Conservation (phyloP, 1,284 basidiomycete genomes). For the Trametes hirsuta region DNA sequence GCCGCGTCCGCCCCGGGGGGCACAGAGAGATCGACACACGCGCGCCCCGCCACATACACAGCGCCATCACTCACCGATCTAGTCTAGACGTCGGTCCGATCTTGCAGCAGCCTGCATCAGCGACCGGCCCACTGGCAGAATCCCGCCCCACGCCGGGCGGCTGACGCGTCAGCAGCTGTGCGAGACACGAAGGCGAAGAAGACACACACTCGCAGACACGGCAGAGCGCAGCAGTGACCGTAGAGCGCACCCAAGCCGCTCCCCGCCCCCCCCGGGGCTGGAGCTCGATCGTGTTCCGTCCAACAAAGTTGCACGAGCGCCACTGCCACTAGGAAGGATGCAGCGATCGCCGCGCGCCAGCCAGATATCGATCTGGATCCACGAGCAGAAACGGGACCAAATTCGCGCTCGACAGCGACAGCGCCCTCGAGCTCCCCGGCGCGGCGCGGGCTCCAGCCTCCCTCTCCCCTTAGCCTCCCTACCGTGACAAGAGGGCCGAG, state of each 20-base stretch:
- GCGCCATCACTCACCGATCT: neutral
- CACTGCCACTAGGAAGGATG: conserved; percentile 15
- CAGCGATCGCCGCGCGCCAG: conserved; percentile 9
- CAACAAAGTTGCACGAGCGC: conserved; percentile 9
- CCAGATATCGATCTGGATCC: conserved; percentile 2
- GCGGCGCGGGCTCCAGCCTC: neutral
- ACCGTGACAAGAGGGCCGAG: no score
- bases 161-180: no score
- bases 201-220: neutral
- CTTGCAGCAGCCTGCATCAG: no score
- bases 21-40: neutral
- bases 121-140: no score
- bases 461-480: no score
- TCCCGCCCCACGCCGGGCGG: no score
- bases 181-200: neutral
- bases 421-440: no score
- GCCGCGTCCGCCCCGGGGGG: neutral
- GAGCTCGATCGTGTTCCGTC: conserved; percentile 16
- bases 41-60: neutral
- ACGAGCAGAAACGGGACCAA: conserved; percentile 12
- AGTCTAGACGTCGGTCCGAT: neutral
- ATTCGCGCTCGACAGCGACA: neutral
- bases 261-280: neutral
- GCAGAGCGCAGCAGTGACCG: neutral
- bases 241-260: neutral